Conservation (phyloP, 1,139 yeast genomes). For the Pneumocystis canis region DNA sequence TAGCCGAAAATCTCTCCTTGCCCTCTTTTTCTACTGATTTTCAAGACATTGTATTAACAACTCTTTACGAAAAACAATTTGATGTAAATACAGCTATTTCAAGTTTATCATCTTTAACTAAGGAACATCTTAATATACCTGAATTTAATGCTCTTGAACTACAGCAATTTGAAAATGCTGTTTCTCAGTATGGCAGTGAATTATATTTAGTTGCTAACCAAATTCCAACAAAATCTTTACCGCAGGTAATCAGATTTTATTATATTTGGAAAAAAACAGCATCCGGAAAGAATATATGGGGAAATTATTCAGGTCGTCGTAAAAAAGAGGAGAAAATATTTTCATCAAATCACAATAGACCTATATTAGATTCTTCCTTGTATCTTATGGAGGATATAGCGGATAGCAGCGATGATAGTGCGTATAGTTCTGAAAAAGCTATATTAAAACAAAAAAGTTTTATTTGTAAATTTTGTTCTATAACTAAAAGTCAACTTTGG, state of each 20-base stretch:
- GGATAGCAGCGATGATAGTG: slow-evolving; percentile 57
- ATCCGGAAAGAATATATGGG: slow-evolving; percentile 68
- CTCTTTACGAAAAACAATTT: slow-evolving; percentile 40
- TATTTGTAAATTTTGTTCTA: slow-evolving; percentile 52
- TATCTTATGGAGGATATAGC: slow-evolving; percentile 37
- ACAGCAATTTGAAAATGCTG: slow-evolving; percentile 58
- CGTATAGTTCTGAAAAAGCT: slow-evolving; percentile 44
- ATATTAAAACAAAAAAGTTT: slow-evolving; percentile 27
- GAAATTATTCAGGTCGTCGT: slow-evolving; percentile 57
- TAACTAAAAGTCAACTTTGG: slow-evolving; percentile 48
- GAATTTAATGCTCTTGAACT: slow-evolving; percentile 52
- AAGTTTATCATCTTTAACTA: slow-evolving; percentile 33
- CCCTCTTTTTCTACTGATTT: slow-evolving; percentile 54
- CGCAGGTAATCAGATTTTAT: slow-evolving; percentile 72
- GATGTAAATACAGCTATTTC: slow-evolving; percentile 10
- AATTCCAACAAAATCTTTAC: slow-evolving; percentile 53
- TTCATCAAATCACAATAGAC: slow-evolving; percentile 22
- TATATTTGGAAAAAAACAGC: slow-evolving; percentile 84
- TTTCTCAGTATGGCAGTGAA: slow-evolving; percentile 62
- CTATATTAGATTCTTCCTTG: slow-evolving; percentile 19
- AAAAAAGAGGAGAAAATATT: slow-evolving; percentile 31
- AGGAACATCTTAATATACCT: slow-evolving; percentile 57
- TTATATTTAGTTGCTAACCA: slow-evolving; percentile 54
- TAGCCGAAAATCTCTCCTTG: slow-evolving; percentile 41
- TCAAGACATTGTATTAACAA: slow-evolving; percentile 51